Evolutionary conservation across 228 moss, liverwort and hornwort genomes (phyloP), one percentile per base, ranked within the genome.

Genomic region (Sphagnum magellanicum): DNA sequence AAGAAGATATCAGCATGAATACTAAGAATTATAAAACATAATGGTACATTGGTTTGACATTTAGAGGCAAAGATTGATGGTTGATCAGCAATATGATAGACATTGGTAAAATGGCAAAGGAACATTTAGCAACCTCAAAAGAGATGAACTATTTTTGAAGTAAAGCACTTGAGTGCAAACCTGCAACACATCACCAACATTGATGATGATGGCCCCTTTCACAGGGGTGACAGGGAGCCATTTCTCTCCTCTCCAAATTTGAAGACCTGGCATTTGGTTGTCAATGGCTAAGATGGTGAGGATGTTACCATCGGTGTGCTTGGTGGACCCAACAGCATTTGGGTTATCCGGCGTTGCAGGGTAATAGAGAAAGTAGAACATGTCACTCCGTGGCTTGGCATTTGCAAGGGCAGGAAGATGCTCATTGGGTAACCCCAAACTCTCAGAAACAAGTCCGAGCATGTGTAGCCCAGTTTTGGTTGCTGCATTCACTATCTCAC

Each of bases 351-450:
- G 13, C 13, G 59, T 60, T 14, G 59, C n/a, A 8, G 59, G 59
- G 59, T 60, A 60, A 14, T 16, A 60, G 59, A 60, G 59, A 16
- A 60, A 60, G 59, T 60, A 60, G 59, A 60, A 60, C 59, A 60
- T 60, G 59, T 60, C 16, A 16, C 59, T 60, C 16, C 59, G 14
- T 14, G 59, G 59, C 59, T 13, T 60, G 59, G n/a, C 16, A 32
- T 32, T 32, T 32, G 32, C 32, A 6, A 60, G 13, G 7, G 14
- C 16, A 16, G 59, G 16, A 5, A 60, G 59, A 16, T n/a, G 16
- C 5, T 60, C 7, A 16, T 60, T 60, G 5, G 59, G 59, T 16
- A 60, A 60, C 59, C 59, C 59, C 59, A 60, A 60, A 16, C 59
- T 60, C 59, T 60, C 59, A 13, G 59, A 60, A 16, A 60, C 7